Conservation (phyloP, 1,139 yeast species). For the Magnusiomyces suaveolens region DNA sequence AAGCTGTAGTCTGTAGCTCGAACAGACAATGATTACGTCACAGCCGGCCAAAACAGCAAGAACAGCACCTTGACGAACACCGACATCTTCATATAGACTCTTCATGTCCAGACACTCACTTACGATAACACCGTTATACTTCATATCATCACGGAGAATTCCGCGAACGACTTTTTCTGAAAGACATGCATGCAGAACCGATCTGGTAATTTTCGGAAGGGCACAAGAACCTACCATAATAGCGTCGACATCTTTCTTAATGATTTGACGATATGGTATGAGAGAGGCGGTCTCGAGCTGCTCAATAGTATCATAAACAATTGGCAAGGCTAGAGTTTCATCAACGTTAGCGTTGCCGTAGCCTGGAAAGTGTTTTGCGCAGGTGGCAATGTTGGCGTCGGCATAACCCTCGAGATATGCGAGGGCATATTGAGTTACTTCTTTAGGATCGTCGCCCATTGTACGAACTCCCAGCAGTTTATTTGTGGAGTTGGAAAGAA, state of each 20-base stretch:
- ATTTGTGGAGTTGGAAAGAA: constrained; percentile 48
- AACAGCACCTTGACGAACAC: constrained; percentile 58
- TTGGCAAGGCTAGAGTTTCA: constrained; percentile 48
- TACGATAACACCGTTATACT: constrained; percentile 50
- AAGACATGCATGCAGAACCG: constrained; percentile 56
- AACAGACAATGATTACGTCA: constrained; percentile 57
- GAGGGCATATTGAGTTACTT: constrained; percentile 47
- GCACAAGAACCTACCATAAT: constrained; percentile 60
- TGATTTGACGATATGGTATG: constrained; percentile 45
- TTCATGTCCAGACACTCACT: constrained; percentile 62
- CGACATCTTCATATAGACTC: constrained; percentile 51
- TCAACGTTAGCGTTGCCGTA: constrained; percentile 56
- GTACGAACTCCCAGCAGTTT: constrained; percentile 55
- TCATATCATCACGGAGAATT: constrained; percentile 43
- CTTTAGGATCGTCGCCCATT: constrained; percentile 53
- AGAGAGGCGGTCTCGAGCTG: constrained; percentile 45
- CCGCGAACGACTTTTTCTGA: constrained; percentile 48
- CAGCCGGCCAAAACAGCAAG: constrained; percentile 57
- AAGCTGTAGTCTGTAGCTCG: constrained; percentile 45
- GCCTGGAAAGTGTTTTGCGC: constrained; percentile 63
- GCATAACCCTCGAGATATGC: constrained; percentile 50
- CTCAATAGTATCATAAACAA: constrained; percentile 48
- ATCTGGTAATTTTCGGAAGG: constrained; percentile 53
- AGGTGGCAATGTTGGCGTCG: constrained; percentile 48
- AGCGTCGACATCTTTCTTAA: constrained; percentile 47